Conservation (phyloP, 2,329 filamentous ascomycete species). For the Stachybotrys chartarum region DNA sequence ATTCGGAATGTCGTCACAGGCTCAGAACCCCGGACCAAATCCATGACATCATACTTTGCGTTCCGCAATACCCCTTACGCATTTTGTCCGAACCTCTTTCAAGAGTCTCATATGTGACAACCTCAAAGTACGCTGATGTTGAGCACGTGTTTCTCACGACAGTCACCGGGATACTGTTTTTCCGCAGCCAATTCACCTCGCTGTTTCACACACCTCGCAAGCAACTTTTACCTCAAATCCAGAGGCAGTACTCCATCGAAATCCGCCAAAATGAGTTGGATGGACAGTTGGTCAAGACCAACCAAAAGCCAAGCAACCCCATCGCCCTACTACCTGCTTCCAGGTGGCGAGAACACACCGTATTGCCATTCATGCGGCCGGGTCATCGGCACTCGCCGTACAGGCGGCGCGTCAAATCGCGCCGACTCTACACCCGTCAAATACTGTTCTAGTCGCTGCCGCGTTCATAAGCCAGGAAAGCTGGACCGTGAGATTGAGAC, state of each 20-base stretch:
- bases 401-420: slow-evolving; percentile 17
- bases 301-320: slow-evolving; percentile 34
- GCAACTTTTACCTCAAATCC: too few species aligned
- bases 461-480: slow-evolving; percentile 40
- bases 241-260: background rate
- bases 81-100: too few species aligned
- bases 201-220: too few species aligned
- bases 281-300: slow-evolving; percentile 33
- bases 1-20: too few species aligned
- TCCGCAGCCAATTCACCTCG: too few species aligned
- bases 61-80: too few species aligned
- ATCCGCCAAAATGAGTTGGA: slow-evolving; percentile 29
- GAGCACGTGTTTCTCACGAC: too few species aligned
- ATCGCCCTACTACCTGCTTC: slow-evolving; percentile 45
- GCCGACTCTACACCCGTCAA: slow-evolving; percentile 24
- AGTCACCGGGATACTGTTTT: too few species aligned
- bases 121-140: too few species aligned
- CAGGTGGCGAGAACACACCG: slow-evolving; percentile 36
- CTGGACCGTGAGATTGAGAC: slow-evolving; percentile 45
- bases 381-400: slow-evolving; percentile 35
- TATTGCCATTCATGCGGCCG: slow-evolving; percentile 53
- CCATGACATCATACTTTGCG: too few species aligned
- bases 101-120: too few species aligned
- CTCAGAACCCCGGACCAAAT: too few species aligned
- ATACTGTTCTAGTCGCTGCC: slow-evolving; percentile 51